Percentiles rank a stretch among this genome's conserved stretches.
Evolutionary conservation across 2,329 filamentous ascomycete genomes (phyloP).

Genomic region (Trichoderma oligosporum): DNA sequence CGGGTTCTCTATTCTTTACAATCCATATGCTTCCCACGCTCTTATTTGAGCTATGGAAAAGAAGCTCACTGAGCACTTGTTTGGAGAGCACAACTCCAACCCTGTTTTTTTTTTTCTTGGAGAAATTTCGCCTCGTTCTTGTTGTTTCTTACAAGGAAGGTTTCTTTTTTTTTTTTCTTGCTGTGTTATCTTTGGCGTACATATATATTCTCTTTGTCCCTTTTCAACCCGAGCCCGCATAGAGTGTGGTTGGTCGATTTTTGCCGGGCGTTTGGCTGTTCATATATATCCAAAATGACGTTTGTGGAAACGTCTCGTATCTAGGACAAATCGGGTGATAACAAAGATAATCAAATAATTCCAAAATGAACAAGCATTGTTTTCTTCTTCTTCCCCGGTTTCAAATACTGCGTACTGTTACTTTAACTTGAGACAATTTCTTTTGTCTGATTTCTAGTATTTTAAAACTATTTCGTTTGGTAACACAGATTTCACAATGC

Average conservation of each 20-base stretch:
- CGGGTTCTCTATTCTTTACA: slow-evolving; percentile 18
- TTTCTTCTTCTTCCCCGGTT: neutral
- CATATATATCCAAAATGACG: slow-evolving; percentile 21
- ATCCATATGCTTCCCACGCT: neutral
- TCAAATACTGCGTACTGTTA: neutral
- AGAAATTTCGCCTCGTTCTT: neutral
- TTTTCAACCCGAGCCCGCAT: neutral
- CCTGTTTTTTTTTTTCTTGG: neutral
- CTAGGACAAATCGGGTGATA: slow-evolving; percentile 11
- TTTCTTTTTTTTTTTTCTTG: too few species aligned
- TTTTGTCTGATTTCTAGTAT: slow-evolving; percentile 11
- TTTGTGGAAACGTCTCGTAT: slow-evolving; percentile 16
- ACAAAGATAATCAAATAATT: slow-evolving; percentile 18
- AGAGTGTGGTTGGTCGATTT: slow-evolving; percentile 4
- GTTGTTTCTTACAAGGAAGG: neutral
- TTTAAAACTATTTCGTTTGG: slow-evolving; percentile 7
- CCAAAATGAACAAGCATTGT: neutral
- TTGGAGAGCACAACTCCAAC: neutral
- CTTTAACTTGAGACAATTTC: slow-evolving; percentile 1
- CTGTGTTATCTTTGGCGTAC: neutral
- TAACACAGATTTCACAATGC: neutral
- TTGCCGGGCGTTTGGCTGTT: slow-evolving; percentile 15
- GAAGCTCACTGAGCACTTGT: neutral
- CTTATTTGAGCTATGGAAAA: neutral
- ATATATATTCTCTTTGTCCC: slow-evolving; percentile 11